Evolutionary conservation across 2,329 filamentous ascomycete species (phyloP), one percentile per base, ranked within the genome.

Genomic region (Pyrenochaeta sp.): DNA sequence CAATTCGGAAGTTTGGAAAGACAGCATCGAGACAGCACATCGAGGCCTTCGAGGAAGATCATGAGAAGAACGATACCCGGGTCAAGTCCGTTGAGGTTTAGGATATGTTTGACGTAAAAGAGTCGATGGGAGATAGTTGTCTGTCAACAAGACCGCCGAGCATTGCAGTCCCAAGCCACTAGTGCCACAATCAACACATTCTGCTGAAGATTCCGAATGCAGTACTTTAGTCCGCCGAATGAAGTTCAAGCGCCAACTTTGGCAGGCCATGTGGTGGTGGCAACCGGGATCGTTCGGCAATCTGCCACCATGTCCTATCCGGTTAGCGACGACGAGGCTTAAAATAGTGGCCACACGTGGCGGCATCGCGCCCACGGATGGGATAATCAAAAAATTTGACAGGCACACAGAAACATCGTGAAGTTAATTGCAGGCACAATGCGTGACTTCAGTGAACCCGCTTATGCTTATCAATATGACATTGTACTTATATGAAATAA

Each of bases 81-180:
- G 21, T 35, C 6, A 14, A 19, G 38, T 11, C 10, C 4, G 36
- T 29, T 18, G 36, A 19, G 17, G 36, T 31, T 11, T 40, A 15
- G n/a, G n/a, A n/a, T n/a, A n/a, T n/a, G n/a, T n/a, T n/a, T n/a
- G 27, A 27, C 24, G 4, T 13, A 27, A 27, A 13, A 10, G 4
- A 27, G 24, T 10, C 24, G 9, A 27, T n/a, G 4, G 24, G 10
- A 18, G 31, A 23, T 10, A 13, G 15, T 34, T 20, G 30, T 23
- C 30, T n/a, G 7, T 21, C n/a, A 13, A 27, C 4, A 27, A 10
- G 24, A 27, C 4, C 9, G 27, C 18, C 20, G 24, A 22, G 36
- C 34, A 34, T 23, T 9, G 23, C 27, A 21, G 37, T 55, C 20
- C 55, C 55, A 59, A 59, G 55, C 51, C 55, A 55, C 41, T 59